These are phyloP conservation scores for Botrytis sinoallii DNA, from an alignment of 2,329 filamentous ascomycete species.

Conservation along the genomic window DNA sequence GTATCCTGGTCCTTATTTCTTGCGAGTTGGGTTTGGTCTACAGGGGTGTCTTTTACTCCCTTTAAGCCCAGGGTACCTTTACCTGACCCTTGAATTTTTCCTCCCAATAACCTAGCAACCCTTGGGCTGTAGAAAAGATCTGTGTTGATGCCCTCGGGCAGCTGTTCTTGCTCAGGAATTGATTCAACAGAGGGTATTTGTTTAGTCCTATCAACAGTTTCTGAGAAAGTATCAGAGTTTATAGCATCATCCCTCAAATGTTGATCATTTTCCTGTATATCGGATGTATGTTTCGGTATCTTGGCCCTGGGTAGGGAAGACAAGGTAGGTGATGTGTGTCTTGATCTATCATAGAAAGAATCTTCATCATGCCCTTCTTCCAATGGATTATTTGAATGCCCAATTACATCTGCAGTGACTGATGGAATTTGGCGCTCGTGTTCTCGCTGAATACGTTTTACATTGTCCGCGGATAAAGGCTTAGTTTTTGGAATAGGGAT, in stretches of 20 bases:
- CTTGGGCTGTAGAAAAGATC: constrained; percentile 60
- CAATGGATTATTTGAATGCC: constrained; percentile 24
- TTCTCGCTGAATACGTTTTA: constrained; percentile 46
- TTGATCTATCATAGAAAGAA: constrained; percentile 53
- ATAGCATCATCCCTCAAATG: constrained; percentile 26
- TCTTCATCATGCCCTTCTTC: constrained; percentile 45
- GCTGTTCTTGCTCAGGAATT: constrained; percentile 43
- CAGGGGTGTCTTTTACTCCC: constrained; percentile 36
- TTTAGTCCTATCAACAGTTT: constrained; percentile 25
- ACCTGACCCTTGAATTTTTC: constrained; percentile 38
- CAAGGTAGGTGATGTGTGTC: constrained; percentile 44
- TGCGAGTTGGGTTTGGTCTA: constrained; percentile 35
- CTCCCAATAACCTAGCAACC: constrained; percentile 54
- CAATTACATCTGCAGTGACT: constrained; percentile 45
- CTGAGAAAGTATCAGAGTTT: constrained; percentile 39
- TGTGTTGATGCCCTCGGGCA: constrained; percentile 56
- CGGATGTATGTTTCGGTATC: constrained; percentile 51
- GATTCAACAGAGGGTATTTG: constrained; percentile 25
- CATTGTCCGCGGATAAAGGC: constrained; percentile 41
- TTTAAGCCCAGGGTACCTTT: constrained; percentile 36
- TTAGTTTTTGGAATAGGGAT: constrained; percentile 40
- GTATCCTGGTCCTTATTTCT: constrained; percentile 41
- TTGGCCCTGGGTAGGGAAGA: constrained; percentile 54
- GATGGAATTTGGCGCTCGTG: constrained; percentile 53
- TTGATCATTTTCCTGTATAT: constrained; percentile 28